These are phyloP conservation scores for Rhododendron henanense DNA, from an alignment of 148 eudicot species.

Conservation along the genomic window DNA sequence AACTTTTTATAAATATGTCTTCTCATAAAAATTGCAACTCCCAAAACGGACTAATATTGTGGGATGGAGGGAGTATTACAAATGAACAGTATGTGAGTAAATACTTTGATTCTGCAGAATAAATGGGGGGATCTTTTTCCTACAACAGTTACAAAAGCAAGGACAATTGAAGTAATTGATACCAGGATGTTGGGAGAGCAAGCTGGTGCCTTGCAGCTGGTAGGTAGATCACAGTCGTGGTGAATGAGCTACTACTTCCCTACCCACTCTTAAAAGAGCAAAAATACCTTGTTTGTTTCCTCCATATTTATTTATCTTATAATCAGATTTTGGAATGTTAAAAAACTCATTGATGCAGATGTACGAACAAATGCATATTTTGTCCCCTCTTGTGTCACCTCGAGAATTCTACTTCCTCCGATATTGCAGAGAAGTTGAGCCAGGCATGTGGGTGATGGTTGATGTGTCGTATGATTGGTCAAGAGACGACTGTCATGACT, in stretches of 20 bases:
- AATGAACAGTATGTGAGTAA: not conserved
- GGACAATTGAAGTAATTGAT: slow-evolving; percentile 30
- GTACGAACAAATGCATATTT: slow-evolving; percentile 38
- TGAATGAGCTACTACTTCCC: not conserved
- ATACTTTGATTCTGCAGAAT: slow-evolving; percentile 28
- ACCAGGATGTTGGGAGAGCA: slow-evolving; percentile 28
- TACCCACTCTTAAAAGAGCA: not conserved
- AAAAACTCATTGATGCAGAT: slow-evolving; percentile 30
- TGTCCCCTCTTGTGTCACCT: slow-evolving; percentile 43
- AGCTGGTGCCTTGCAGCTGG: slow-evolving; percentile 41
- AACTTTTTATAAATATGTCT: not conserved
- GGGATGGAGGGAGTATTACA: not conserved
- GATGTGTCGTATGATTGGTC: slow-evolving; percentile 41
- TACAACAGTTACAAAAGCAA: slow-evolving; percentile 41
- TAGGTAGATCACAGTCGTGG: slow-evolving; percentile 8
- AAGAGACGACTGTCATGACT: slow-evolving; percentile 9
- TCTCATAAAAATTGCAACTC: not conserved
- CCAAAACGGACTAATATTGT: not conserved
- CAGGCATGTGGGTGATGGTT: slow-evolving; percentile 38
- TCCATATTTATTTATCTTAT: not conserved
- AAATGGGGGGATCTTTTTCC: slow-evolving; percentile 57
- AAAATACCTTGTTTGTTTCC: not conserved
- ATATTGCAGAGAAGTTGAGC: slow-evolving; percentile 34
- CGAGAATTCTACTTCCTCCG: slow-evolving; percentile 45
- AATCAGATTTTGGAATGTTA: not conserved